Conservation (phyloP, 2,329 filamentous ascomycete genomes). For the Diaporthe nobilis region DNA sequence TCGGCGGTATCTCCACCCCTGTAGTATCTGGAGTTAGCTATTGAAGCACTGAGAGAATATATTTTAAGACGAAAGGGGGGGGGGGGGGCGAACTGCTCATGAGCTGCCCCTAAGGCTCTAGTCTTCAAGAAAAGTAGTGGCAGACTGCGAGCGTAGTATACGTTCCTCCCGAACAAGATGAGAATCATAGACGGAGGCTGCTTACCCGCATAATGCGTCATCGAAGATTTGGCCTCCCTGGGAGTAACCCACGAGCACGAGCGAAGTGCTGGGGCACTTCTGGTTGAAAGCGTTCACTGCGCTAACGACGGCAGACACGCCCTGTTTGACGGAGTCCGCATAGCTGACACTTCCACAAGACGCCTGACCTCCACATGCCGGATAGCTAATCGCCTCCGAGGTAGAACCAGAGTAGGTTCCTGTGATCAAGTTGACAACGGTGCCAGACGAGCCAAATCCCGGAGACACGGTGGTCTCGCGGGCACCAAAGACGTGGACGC, state of each 20-base stretch:
- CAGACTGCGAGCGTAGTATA: neutral
- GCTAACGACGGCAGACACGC: slow-evolving; percentile 67
- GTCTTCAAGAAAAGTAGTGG: neutral
- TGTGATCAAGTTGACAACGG: slow-evolving; percentile 61
- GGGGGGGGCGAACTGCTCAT: neutral
- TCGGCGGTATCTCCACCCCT: slow-evolving; percentile 62
- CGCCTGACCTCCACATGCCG: slow-evolving; percentile 71
- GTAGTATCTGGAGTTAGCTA: neutral
- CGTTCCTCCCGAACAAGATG: neutral
- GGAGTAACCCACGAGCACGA: slow-evolving; percentile 75
- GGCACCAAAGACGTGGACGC: slow-evolving; percentile 65
- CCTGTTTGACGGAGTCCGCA: slow-evolving; percentile 67
- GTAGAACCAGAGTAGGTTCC: slow-evolving; percentile 61
- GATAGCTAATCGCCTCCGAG: slow-evolving; percentile 63
- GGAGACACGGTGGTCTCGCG: slow-evolving; percentile 62
- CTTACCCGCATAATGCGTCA: slow-evolving; percentile 68
- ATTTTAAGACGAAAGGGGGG: neutral
- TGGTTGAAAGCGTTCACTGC: slow-evolving; percentile 69
- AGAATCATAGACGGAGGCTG: neutral
- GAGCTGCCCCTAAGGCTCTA: neutral
- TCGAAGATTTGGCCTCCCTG: slow-evolving; percentile 76
- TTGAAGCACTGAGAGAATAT: neutral
- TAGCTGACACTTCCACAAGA: slow-evolving; percentile 70
- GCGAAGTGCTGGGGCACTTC: slow-evolving; percentile 68
- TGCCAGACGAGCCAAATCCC: slow-evolving; percentile 60